Conservation (phyloP, 768 basidiomycete genomes). For the Naganishia randhawae region DNA sequence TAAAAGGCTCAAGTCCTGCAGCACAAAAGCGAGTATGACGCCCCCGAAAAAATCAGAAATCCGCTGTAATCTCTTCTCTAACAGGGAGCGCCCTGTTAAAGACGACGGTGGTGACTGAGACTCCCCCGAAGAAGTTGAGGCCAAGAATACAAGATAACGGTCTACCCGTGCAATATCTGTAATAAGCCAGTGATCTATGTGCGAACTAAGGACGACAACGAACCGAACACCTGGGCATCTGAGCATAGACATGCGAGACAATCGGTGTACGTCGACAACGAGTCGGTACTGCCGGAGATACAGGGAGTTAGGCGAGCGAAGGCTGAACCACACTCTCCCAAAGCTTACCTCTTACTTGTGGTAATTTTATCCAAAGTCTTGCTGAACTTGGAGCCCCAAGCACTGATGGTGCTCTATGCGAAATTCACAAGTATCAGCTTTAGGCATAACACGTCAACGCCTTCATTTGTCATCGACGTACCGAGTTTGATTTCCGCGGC, state of each 20-base stretch:
- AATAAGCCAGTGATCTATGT: background rate
- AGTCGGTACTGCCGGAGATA: conserved; percentile 18
- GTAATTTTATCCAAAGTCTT: conserved; percentile 30
- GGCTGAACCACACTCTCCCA: background rate
- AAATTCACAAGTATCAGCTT: background rate
- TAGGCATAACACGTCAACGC: background rate
- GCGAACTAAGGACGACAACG: background rate
- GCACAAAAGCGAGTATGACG: conserved; percentile 28
- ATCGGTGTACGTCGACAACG: conserved; percentile 1
- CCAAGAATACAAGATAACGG: conserved; percentile 1
- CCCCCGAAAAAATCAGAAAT: conserved; percentile 27
- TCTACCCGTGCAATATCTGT: background rate
- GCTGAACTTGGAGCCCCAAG: conserved; percentile 28
- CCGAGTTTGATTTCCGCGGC: conserved; percentile 23
- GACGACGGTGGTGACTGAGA: background rate
- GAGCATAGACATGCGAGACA: background rate
- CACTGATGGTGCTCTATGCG: conserved; percentile 18
- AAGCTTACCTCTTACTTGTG: conserved; percentile 29
- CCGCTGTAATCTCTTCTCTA: conserved; percentile 25
- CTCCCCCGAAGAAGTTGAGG: background rate
- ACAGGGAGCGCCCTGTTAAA: background rate
- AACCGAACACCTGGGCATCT: conserved; percentile 24
- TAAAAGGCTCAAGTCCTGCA: conserved; percentile 28
- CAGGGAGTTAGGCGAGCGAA: background rate
- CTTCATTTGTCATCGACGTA: background rate